Evolutionary conservation across 129 eudicot species (phyloP).

Genomic region (Glebionis coronaria): DNA sequence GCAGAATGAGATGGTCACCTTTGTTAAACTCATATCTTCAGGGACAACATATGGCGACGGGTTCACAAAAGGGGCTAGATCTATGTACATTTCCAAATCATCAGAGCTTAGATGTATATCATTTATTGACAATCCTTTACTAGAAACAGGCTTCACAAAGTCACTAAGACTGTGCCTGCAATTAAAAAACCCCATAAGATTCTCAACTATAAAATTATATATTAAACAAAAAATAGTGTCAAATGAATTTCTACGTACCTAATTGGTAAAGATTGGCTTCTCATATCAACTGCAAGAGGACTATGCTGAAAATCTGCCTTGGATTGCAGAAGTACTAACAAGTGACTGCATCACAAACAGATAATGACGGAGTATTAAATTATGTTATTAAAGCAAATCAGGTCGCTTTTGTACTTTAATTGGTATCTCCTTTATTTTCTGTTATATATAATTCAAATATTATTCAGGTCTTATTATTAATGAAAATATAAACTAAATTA

Average conservation of each 20-base stretch:
- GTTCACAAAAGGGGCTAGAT: constrained; percentile 89
- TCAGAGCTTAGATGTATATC: constrained; percentile 80
- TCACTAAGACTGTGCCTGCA: constrained; percentile 86
- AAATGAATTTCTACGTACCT: constrained; percentile 41
- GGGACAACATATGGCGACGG: constrained; percentile 97
- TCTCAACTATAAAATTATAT: neutral
- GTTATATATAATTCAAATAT: too few relatives aligned
- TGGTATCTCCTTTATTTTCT: too few relatives aligned
- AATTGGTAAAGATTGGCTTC: constrained; percentile 79
- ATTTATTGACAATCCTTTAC: constrained; percentile 73
- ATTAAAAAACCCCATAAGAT: neutral
- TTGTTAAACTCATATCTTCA: constrained; percentile 96
- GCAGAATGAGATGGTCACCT: constrained; percentile 41
- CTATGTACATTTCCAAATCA: constrained; percentile 96
- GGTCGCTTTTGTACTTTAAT: too few relatives aligned
- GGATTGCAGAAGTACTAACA: constrained; percentile 84
- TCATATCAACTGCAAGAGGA: constrained; percentile 71
- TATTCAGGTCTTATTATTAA: too few relatives aligned
- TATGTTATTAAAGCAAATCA: neutral
- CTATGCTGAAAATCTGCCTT: constrained; percentile 96
- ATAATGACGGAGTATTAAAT: constrained; percentile 7
- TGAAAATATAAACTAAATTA: too few relatives aligned
- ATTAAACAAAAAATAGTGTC: neutral
- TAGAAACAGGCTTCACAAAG: constrained; percentile 96
- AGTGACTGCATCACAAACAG: constrained; percentile 59